Base-by-base conservation (phyloP, 805 yeast species). In the Yarrowia yakushimensis region DNA sequence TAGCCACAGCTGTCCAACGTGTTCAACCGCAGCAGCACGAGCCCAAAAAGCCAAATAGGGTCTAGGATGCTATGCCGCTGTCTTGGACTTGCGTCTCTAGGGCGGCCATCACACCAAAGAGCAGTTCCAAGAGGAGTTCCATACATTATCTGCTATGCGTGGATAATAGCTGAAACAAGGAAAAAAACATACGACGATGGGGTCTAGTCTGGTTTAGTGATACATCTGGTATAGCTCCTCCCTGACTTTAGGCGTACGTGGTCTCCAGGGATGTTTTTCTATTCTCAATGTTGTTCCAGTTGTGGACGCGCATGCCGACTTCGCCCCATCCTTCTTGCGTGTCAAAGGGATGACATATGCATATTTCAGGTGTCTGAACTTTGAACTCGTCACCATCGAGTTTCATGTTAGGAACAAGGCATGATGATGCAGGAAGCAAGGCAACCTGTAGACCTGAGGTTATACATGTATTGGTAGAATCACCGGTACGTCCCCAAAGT, bases 21-120 rank as follows among this genome's bases (percentile, higher is more conserved):
- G 52, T 45, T 45, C 52, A 30, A 45, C 52, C 52, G 52, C 52
- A 45, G 52, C 52, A 45, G 52, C 52, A 45, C 52, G 52, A 45
- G 52, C 52, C 52, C 52, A 45, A 45, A 45, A 45, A 18, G 25
- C 15, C 4, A 30, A 45, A n/a, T 11, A 13, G 28, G 52, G 36
- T 30, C 36, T 30, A 30, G 52, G 23, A 45, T n/a, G 36, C 27
- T 28, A 45, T n/a, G 36, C 27, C 18, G 36, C 23, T 17, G 13
- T 36, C 52, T 45, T 45, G 34, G 52, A 45, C 52, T 45, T 45
- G 52, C 52, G 52, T 45, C 52, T 45, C 36, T 45, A 45, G 52
- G 52, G 52, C 25, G 52, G 52, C 25, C 52, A 45, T 20, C 4
- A 45, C 52, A 27, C 52, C 13, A 48, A 22, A 31, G 31, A 48